These are phyloP conservation scores for Claviceps sp. DNA, from an alignment of 2,329 filamentous ascomycete genomes.

Conservation along the genomic window DNA sequence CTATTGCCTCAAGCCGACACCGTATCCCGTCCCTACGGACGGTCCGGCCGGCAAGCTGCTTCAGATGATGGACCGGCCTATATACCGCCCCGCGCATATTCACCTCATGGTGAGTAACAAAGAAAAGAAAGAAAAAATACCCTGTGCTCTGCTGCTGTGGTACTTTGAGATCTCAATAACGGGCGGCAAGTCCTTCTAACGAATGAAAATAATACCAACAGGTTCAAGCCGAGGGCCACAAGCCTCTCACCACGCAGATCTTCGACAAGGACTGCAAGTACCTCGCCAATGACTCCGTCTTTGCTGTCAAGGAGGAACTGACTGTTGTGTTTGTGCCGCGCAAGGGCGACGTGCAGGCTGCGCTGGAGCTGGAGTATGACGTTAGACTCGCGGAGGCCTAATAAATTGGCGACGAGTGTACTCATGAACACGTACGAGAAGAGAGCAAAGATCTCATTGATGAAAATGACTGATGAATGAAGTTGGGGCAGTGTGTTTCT, in stretches of 20 bases:
- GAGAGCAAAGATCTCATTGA: neutral
- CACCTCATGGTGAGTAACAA: slow-evolving; percentile 36
- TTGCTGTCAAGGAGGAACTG: slow-evolving; percentile 40
- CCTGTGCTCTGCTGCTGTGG: too few relatives aligned
- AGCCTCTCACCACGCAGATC: slow-evolving; percentile 58
- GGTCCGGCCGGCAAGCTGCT: slow-evolving; percentile 42
- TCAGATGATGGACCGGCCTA: slow-evolving; percentile 38
- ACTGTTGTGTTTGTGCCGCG: slow-evolving; percentile 27
- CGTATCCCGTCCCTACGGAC: slow-evolving; percentile 36
- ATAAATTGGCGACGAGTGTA: neutral
- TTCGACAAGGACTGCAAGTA: slow-evolving; percentile 57
- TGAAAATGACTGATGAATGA: neutral
- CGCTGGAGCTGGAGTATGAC: slow-evolving; percentile 48
- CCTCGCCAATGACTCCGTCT: slow-evolving; percentile 38
- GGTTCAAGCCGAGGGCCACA: slow-evolving; percentile 43
- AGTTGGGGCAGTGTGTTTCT: too few relatives aligned
- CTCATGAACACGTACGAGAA: neutral
- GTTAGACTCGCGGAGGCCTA: slow-evolving; percentile 29
- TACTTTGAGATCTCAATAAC: too few relatives aligned
- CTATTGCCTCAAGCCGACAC: slow-evolving; percentile 47
- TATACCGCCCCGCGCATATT: slow-evolving; percentile 45
- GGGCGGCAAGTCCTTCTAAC: neutral
- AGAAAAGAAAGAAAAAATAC: too few relatives aligned
- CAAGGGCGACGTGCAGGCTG: slow-evolving; percentile 30
- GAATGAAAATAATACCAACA: slow-evolving; percentile 2